phyloP scores from a whole-genome alignment of 2,329 filamentous ascomycete species.

The Epichloe amarillans region DNA sequence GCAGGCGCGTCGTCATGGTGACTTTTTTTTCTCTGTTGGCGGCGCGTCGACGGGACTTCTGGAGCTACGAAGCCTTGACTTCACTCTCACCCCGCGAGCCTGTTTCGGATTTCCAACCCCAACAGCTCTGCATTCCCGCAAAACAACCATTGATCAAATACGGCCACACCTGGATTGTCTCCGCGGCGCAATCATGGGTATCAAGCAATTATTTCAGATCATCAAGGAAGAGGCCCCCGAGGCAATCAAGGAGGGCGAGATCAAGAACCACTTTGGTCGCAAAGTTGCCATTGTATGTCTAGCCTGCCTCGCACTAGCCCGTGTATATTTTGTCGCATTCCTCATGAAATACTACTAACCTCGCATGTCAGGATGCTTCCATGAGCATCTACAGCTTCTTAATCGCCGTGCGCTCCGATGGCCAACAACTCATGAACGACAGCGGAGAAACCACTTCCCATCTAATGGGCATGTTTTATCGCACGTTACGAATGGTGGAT shows the following conservation, averaged over 20 bases:
- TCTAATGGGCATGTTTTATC: slow-evolving; percentile 99
- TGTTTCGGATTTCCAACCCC: background rate
- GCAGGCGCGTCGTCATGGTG: slow-evolving; percentile 4
- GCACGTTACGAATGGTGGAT: slow-evolving; percentile 93
- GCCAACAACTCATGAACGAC: slow-evolving; percentile 91
- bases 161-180: background rate
- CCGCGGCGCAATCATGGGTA: slow-evolving; percentile 36
- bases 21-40: background rate
- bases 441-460: slow-evolving; percentile 94
- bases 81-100: background rate
- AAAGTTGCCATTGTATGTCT: slow-evolving; percentile 85
- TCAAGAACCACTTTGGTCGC: slow-evolving; percentile 96
- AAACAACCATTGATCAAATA: background rate
- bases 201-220: slow-evolving; percentile 64
- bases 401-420: slow-evolving; percentile 91
- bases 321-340: background rate
- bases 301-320: background rate
- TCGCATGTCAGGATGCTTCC: slow-evolving; percentile 36
- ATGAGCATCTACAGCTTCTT: slow-evolving; percentile 99
- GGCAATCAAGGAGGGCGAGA: slow-evolving; percentile 90
- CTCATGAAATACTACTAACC: background rate
- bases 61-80: background rate
- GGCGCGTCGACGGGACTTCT: background rate
- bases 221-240: slow-evolving; percentile 91
- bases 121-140: background rate